Conservation (phyloP, 495 filamentous ascomycete species). For the Penicillium parvum region DNA sequence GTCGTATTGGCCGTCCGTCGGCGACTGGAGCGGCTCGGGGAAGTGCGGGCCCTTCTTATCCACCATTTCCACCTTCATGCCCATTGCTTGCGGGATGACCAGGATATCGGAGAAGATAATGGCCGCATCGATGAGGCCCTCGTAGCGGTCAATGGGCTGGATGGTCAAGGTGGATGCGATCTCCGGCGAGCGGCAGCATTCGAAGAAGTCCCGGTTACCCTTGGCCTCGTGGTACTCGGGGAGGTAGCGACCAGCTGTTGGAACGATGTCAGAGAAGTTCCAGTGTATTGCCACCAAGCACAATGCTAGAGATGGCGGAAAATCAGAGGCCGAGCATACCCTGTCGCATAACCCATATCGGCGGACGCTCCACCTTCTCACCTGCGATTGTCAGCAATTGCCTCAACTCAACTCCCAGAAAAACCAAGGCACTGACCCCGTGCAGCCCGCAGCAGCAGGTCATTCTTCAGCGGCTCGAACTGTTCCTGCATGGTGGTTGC, state of each 20-base stretch:
- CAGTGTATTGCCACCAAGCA: too few relatives aligned
- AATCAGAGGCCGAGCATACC: slow-evolving; percentile 49
- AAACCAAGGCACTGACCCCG: slow-evolving; percentile 56
- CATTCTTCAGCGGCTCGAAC: slow-evolving; percentile 83
- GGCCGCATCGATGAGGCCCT: slow-evolving; percentile 86
- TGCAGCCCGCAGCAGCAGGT: slow-evolving; percentile 81
- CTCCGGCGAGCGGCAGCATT: slow-evolving; percentile 90
- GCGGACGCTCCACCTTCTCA: slow-evolving; percentile 82
- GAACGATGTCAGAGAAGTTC: slow-evolving; percentile 6
- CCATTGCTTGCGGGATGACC: slow-evolving; percentile 95
- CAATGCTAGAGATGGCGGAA: background rate
- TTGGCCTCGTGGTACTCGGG: slow-evolving; percentile 97
- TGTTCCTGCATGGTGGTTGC: slow-evolving; percentile 51
- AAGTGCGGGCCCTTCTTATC: slow-evolving; percentile 95
- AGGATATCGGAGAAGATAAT: slow-evolving; percentile 99
- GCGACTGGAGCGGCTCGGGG: slow-evolving; percentile 72
- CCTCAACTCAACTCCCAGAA: background rate
- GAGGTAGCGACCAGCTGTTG: slow-evolving; percentile 86
- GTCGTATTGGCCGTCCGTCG: slow-evolving; percentile 74
- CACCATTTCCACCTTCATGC: slow-evolving; percentile 95
- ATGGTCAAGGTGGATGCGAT: slow-evolving; percentile 86
- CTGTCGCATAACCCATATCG: slow-evolving; percentile 99
- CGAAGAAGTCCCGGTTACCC: slow-evolving; percentile 87
- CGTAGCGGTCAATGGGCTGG: slow-evolving; percentile 89
- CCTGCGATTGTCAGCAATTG: slow-evolving; percentile 50